A percentile compares a stretch with the other conserved stretches of the same genome.
phyloP scores from a whole-genome alignment of 805 yeast species.

The Cyberlindnera amylophila region DNA sequence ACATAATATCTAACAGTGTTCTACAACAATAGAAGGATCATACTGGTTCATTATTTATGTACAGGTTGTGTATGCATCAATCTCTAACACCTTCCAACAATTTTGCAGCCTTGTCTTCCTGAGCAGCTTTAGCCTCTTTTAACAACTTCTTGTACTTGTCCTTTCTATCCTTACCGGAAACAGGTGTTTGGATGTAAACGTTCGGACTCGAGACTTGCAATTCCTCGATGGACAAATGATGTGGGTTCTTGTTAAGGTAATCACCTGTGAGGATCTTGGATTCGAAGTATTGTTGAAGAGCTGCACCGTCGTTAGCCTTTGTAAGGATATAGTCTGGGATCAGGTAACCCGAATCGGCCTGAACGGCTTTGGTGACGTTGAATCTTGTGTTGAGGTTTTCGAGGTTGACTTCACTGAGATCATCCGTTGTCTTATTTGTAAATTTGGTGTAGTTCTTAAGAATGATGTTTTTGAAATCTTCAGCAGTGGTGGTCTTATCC shows the following conservation, averaged over 20 bases:
- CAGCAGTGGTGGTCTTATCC: conserved; percentile 24
- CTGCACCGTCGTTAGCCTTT: conserved; percentile 27
- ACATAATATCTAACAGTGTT: not conserved
- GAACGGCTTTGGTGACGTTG: conserved; percentile 32
- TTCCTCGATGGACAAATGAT: conserved; percentile 17
- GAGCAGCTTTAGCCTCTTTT: conserved; percentile 23
- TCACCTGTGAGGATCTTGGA: conserved; percentile 30
- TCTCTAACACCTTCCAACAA: conserved; percentile 23
- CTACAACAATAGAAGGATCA: too few species aligned
- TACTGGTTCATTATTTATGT: not conserved
- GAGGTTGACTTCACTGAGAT: conserved; percentile 18
- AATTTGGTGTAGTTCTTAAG: conserved; percentile 17
- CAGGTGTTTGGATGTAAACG: conserved; percentile 21
- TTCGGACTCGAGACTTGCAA: conserved; percentile 22
- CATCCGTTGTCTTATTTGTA: conserved; percentile 4
- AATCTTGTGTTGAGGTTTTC: conserved; percentile 33
- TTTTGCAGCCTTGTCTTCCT: conserved; percentile 21
- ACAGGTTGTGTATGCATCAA: conserved; percentile 1
- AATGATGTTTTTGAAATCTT: conserved; percentile 27
- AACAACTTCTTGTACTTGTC: conserved; percentile 22
- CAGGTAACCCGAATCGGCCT: conserved; percentile 34
- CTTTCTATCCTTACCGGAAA: conserved; percentile 23
- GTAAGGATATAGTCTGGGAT: conserved; percentile 37
- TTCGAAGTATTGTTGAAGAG: conserved; percentile 28
- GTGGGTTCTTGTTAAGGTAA: conserved; percentile 15